Conservation (phyloP, 1,284 basidiomycete species). For the Melanopsichium pennsylvanicum region DNA sequence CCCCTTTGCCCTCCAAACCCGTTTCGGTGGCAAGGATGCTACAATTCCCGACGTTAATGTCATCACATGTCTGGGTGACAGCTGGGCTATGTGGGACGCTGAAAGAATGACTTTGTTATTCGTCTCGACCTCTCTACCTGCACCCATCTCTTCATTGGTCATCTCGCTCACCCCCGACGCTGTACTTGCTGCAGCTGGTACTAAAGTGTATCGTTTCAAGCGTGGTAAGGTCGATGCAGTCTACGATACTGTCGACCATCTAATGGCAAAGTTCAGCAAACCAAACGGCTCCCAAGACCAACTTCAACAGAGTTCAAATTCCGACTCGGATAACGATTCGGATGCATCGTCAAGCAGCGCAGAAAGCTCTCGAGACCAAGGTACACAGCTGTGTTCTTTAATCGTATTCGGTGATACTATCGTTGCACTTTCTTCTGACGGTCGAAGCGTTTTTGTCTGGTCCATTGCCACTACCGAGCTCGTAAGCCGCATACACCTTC, state of each 20-base stretch:
- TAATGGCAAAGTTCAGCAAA: slow-evolving; percentile 30
- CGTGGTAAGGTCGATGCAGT: slow-evolving; percentile 81
- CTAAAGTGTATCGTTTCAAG: slow-evolving; percentile 77
- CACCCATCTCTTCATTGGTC: slow-evolving; percentile 78
- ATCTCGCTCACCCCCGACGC: slow-evolving; percentile 79
- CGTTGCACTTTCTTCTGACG: slow-evolving; percentile 73
- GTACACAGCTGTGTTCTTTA: slow-evolving; percentile 41
- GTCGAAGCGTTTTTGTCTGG: slow-evolving; percentile 82
- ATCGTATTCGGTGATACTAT: slow-evolving; percentile 62
- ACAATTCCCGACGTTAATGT: slow-evolving; percentile 72
- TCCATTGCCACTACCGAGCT: slow-evolving; percentile 66
- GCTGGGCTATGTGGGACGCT: slow-evolving; percentile 97
- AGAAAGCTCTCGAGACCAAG: slow-evolving; percentile 5
- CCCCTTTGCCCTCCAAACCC: slow-evolving; percentile 82
- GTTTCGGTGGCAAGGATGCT: slow-evolving; percentile 84
- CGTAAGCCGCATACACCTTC: slow-evolving; percentile 37
- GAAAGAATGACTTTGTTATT: slow-evolving; percentile 90
- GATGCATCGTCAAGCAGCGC: slow-evolving; percentile 10
- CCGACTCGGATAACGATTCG: slow-evolving; percentile 17
- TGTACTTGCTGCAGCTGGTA: slow-evolving; percentile 81
- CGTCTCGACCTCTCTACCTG: slow-evolving; percentile 83
- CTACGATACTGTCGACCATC: slow-evolving; percentile 41
- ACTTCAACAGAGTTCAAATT: slow-evolving; percentile 2
- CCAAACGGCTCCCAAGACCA: slow-evolving; percentile 13
- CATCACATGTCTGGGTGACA: slow-evolving; percentile 84